Conservation (phyloP, 768 basidiomycete genomes). For the Termitomyces sp. region DNA sequence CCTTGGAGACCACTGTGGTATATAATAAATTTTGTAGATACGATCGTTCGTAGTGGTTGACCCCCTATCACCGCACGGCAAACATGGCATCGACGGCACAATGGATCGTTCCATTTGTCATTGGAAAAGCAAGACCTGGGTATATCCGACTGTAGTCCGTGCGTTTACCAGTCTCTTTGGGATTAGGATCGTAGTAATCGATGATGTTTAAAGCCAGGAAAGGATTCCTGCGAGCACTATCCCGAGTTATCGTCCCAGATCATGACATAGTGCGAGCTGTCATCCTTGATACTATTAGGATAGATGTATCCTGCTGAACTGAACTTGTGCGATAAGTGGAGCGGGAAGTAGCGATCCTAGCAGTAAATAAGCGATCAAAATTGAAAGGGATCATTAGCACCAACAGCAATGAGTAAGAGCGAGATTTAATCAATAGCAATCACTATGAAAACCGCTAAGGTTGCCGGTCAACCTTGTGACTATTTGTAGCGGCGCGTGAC, state of each 20-base stretch:
- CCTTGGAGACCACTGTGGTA: no score
- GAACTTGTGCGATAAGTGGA: no score
- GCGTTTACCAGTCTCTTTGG: not conserved
- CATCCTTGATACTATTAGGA: not conserved
- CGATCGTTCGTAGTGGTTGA: no score
- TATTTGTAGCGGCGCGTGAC: no score
- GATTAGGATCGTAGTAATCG: not conserved
- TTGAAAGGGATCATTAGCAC: no score
- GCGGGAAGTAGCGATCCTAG: no score
- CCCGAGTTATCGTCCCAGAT: not conserved
- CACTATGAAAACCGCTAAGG: no score
- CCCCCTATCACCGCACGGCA: not conserved
- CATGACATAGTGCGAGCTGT: constrained; percentile 4
- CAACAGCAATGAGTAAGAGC: no score
- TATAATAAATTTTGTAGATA: no score
- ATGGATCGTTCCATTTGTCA: not conserved
- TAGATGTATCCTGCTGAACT: not conserved
- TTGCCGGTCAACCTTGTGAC: no score
- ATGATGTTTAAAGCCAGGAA: constrained; percentile 1
- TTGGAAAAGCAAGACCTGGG: not conserved
- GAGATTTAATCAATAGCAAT: no score
- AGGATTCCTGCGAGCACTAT: not conserved
- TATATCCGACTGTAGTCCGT: not conserved
- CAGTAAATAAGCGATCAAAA: no score
- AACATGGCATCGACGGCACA: not conserved